phyloP scores from a whole-genome alignment of 176 grass and related monocot genomes.

The Juncus inflexus region DNA sequence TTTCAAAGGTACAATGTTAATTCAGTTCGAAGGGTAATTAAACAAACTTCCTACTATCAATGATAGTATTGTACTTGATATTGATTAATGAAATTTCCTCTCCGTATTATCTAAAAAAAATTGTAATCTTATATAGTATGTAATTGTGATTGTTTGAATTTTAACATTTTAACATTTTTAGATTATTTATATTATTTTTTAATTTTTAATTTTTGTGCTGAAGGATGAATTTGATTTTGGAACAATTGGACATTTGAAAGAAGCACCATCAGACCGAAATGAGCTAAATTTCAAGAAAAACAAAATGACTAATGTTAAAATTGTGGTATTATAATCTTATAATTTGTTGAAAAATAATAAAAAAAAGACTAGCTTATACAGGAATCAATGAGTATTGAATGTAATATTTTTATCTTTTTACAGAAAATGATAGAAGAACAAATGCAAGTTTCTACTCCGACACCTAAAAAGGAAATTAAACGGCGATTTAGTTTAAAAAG shows the following conservation, averaged over 20 bases:
- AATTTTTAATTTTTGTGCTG: too few relatives aligned
- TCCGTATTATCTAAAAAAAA: too few relatives aligned
- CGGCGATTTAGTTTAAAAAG: conserved; percentile 21
- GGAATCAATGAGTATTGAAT: neutral
- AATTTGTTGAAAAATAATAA: too few relatives aligned
- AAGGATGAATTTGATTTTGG: too few relatives aligned
- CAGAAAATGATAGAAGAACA: conserved; percentile 19
- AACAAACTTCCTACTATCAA: neutral
- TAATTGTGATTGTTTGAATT: too few relatives aligned
- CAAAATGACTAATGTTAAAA: neutral
- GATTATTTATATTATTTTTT: too few relatives aligned
- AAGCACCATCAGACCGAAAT: neutral
- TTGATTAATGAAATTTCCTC: too few relatives aligned
- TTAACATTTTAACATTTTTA: too few relatives aligned
- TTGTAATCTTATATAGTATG: too few relatives aligned
- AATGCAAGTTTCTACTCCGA: neutral
- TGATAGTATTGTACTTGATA: too few relatives aligned
- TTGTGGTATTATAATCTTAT: neutral
- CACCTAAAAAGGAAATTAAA: conserved; percentile 1
- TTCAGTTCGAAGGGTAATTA: neutral
- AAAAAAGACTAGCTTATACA: too few relatives aligned
- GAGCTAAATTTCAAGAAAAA: neutral
- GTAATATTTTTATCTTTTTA: neutral
- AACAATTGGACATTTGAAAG: neutral
- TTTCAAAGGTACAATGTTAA: neutral